Percentiles rank a stretch among this genome's conserved stretches.
Conservation (phyloP, 2,329 filamentous ascomycete species). For the Aspergillus nomiae region DNA sequence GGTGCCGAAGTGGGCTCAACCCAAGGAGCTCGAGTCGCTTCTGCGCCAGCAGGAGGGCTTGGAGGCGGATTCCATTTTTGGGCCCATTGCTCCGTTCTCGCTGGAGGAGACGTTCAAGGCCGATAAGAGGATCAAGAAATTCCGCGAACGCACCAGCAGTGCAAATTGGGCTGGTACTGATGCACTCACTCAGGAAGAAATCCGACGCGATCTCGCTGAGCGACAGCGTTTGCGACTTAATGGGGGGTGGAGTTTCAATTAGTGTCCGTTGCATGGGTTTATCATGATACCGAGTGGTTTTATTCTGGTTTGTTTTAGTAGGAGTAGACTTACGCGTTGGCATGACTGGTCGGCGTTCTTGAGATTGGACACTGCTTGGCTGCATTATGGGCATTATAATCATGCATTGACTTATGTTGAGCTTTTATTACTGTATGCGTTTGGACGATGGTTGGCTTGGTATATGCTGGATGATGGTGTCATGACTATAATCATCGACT, state of each 20-base stretch:
- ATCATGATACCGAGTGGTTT: neutral
- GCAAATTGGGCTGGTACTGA: conserved; percentile 90
- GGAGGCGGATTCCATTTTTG: conserved; percentile 82
- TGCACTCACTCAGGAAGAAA: conserved; percentile 82
- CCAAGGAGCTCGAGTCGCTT: conserved; percentile 74
- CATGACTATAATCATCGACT: neutral
- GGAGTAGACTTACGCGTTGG: neutral
- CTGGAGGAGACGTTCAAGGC: conserved; percentile 97
- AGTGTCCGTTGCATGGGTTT: conserved; percentile 2
- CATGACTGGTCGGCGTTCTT: conserved; percentile 1
- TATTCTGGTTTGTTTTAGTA: neutral
- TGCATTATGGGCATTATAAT: neutral
- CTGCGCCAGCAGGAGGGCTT: conserved; percentile 77
- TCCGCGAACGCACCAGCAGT: conserved; percentile 86
- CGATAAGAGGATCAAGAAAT: conserved; percentile 85
- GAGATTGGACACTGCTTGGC: neutral
- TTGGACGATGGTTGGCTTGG: neutral
- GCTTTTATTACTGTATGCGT: neutral
- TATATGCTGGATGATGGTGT: neutral
- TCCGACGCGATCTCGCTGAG: conserved; percentile 75
- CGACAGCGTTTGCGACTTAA: conserved; percentile 78
- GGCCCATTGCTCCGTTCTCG: conserved; percentile 80
- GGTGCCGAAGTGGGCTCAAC: conserved; percentile 84
- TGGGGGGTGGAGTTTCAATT: conserved; percentile 79
- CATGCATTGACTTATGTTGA: neutral